Conservation (phyloP, 257 asterid species). For the Nicotiana noctiflora region DNA sequence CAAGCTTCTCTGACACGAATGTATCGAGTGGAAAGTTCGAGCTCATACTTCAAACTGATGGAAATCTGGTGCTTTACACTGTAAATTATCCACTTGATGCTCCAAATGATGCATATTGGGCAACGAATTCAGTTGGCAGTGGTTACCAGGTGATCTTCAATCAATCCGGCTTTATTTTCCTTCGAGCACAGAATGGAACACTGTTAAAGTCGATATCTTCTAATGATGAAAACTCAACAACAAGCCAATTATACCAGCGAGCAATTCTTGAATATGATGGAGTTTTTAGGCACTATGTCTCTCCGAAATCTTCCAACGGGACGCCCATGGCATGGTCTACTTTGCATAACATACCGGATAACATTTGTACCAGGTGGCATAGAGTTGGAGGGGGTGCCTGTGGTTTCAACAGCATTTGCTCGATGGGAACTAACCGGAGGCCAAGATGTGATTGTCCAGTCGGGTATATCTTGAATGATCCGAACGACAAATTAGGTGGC, state of each 20-base stretch:
- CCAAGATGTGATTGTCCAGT: slow-evolving; percentile 42
- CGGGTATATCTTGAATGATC: slow-evolving; percentile 35
- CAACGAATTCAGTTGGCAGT: slow-evolving; percentile 17
- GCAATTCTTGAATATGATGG: too few species aligned
- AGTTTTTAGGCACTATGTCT: too few species aligned
- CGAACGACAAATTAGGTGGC: slow-evolving; percentile 24
- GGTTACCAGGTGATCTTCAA: slow-evolving; percentile 31
- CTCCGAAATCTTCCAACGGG: background rate
- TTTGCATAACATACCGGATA: slow-evolving; percentile 18
- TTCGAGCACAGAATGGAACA: slow-evolving; percentile 12
- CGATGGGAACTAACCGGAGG: slow-evolving; percentile 6
- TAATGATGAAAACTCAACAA: slow-evolving; percentile 11
- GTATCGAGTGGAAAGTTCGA: too few species aligned
- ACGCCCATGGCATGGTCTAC: slow-evolving; percentile 25
- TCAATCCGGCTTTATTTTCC: slow-evolving; percentile 16
- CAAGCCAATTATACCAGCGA: background rate
- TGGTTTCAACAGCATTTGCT: slow-evolving; percentile 54
- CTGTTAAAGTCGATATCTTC: background rate
- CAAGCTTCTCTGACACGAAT: slow-evolving; percentile 10
- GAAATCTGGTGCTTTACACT: slow-evolving; percentile 7
- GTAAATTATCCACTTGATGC: slow-evolving; percentile 12
- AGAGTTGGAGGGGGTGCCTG: slow-evolving; percentile 49
- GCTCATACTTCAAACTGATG: too few species aligned
- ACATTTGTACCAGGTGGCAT: slow-evolving; percentile 25
- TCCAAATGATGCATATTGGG: slow-evolving; percentile 16